Percentiles rank a stretch among this genome's conserved stretches.
phyloP scores from a whole-genome alignment of 257 asterid genomes.

The Vinca minor region DNA sequence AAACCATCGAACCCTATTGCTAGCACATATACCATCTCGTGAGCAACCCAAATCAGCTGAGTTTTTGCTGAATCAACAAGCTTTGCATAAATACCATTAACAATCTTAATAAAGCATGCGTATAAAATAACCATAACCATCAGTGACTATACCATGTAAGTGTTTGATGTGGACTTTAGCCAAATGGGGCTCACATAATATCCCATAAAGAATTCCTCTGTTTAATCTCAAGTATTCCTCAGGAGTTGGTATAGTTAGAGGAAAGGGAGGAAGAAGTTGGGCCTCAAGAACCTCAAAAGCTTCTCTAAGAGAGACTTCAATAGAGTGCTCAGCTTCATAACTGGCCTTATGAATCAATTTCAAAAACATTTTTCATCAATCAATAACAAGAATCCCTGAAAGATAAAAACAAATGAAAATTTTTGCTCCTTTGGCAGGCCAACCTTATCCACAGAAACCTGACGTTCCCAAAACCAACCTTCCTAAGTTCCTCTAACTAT shows the following conservation, averaged over 20 bases:
- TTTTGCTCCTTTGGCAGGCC: neutral
- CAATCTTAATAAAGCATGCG: conserved; percentile 42
- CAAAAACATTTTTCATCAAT: neutral
- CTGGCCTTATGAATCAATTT: conserved; percentile 22
- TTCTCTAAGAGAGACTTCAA: conserved; percentile 46
- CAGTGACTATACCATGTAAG: conserved; percentile 52
- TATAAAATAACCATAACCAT: conserved; percentile 57
- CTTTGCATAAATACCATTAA: conserved; percentile 41
- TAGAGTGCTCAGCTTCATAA: conserved; percentile 51
- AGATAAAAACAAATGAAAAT: neutral
- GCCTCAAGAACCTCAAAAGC: conserved; percentile 45
- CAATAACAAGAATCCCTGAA: neutral
- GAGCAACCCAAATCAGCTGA: conserved; percentile 54
- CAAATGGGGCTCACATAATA: conserved; percentile 44
- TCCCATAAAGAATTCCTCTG: conserved; percentile 56
- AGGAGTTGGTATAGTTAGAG: conserved; percentile 44
- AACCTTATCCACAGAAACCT: neutral
- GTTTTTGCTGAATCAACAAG: conserved; percentile 38
- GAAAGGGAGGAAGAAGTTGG: conserved; percentile 62
- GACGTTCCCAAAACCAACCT: too few species aligned
- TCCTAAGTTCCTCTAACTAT: too few species aligned
- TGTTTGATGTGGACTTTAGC: conserved; percentile 58
- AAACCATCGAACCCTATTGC: conserved; percentile 61
- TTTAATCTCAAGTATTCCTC: conserved; percentile 51
- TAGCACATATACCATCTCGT: conserved; percentile 49